These are phyloP conservation scores for Fraxinus excelsior DNA, from an alignment of 257 asterid genomes.

Conservation along the genomic window DNA sequence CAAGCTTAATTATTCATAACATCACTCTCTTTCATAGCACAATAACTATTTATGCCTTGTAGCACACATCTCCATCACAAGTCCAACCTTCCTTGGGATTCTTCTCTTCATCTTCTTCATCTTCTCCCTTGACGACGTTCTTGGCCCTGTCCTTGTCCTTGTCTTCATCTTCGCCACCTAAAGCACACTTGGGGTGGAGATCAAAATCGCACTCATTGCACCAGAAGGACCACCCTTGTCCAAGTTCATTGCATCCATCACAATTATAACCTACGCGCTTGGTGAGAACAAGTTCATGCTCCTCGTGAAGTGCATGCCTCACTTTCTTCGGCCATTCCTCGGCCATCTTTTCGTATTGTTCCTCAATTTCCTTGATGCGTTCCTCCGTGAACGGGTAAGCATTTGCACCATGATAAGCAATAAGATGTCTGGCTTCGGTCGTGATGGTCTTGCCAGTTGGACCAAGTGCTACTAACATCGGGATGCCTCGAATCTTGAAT, in stretches of 20 bases:
- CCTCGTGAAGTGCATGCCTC: slow-evolving; percentile 43
- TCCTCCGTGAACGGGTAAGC: slow-evolving; percentile 82
- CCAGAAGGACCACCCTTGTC: slow-evolving; percentile 60
- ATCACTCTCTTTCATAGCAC: background rate
- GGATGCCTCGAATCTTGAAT: slow-evolving; percentile 79
- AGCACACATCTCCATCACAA: slow-evolving; percentile 55
- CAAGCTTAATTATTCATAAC: background rate
- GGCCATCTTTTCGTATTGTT: slow-evolving; percentile 57
- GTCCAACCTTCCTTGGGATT: slow-evolving; percentile 41
- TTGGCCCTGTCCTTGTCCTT: background rate
- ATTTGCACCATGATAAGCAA: slow-evolving; percentile 56
- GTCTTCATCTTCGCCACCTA: slow-evolving; percentile 30
- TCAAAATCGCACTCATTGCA: slow-evolving; percentile 68
- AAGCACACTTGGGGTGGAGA: slow-evolving; percentile 69
- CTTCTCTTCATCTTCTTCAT: slow-evolving; percentile 2
- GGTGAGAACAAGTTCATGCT: slow-evolving; percentile 64
- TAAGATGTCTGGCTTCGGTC: slow-evolving; percentile 54
- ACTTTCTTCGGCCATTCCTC: slow-evolving; percentile 73
- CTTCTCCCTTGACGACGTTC: too few species aligned
- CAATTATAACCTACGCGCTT: slow-evolving; percentile 47
- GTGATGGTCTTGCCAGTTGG: slow-evolving; percentile 69
- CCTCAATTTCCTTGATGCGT: slow-evolving; percentile 68
- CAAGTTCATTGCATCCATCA: slow-evolving; percentile 63
- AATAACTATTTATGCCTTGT: slow-evolving; percentile 23
- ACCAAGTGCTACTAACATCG: slow-evolving; percentile 68